Evolutionary conservation across 1,284 basidiomycete genomes (phyloP).

Genomic region (Ustilago lituana): DNA sequence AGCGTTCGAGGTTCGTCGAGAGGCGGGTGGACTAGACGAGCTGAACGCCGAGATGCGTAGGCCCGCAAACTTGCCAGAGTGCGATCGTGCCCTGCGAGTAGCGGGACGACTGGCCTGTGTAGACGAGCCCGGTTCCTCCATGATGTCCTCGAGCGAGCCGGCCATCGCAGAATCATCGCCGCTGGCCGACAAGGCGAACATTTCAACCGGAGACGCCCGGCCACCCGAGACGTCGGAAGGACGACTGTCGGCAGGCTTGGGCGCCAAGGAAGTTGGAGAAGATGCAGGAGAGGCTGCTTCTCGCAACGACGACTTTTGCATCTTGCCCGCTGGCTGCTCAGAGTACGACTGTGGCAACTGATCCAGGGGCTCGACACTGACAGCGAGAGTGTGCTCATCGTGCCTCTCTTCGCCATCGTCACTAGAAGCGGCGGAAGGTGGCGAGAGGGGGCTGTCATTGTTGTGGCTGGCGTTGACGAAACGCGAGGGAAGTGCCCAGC

Average conservation of each 20-base stretch:
- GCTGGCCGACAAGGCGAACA: slow-evolving; percentile 17
- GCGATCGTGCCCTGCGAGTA: slow-evolving; percentile 22
- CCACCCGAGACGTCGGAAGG: neutral
- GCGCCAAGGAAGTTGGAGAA: neutral
- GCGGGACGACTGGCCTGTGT: neutral
- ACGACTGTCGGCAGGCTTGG: slow-evolving; percentile 2
- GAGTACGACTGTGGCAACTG: slow-evolving; percentile 26
- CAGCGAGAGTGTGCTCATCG: slow-evolving; percentile 4
- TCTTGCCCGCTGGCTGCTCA: slow-evolving; percentile 28
- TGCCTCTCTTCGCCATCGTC: slow-evolving; percentile 11
- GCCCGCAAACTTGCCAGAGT: slow-evolving; percentile 45
- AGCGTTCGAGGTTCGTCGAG: slow-evolving; percentile 25
- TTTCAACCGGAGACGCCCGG: slow-evolving; percentile 10
- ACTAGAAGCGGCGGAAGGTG: slow-evolving; percentile 19
- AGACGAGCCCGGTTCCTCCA: slow-evolving; percentile 29
- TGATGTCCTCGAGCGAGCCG: slow-evolving; percentile 37
- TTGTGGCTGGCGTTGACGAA: slow-evolving; percentile 7
- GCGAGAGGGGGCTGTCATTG: slow-evolving; percentile 19
- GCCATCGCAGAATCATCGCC: slow-evolving; percentile 15
- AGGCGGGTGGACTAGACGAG: slow-evolving; percentile 11
- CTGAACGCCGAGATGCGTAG: slow-evolving; percentile 39
- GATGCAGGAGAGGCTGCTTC: slow-evolving; percentile 3
- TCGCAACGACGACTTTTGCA: slow-evolving; percentile 24
- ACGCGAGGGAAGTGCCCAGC: slow-evolving; percentile 32
- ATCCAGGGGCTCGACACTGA: slow-evolving; percentile 33